A percentile compares a stretch with the other conserved stretches of the same genome.
phyloP scores from a whole-genome alignment of 2,329 filamentous ascomycete species.

The Orbilia oligospora region DNA sequence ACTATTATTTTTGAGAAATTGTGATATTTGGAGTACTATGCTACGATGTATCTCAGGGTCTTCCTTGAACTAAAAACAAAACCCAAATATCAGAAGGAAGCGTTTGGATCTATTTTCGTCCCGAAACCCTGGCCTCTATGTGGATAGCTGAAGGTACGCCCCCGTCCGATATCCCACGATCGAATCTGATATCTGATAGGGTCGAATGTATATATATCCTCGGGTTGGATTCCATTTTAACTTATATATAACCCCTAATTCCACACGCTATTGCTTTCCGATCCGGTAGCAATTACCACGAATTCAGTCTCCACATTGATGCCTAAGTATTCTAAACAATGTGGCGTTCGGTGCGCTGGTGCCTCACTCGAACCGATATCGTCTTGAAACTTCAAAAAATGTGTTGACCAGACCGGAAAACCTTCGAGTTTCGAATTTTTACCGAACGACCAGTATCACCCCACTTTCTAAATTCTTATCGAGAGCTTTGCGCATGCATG shows the following conservation, averaged over 20 bases:
- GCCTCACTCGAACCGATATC: background rate
- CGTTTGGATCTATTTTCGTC: too few relatives aligned
- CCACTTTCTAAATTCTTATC: background rate
- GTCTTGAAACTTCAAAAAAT: background rate
- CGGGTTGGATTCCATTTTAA: background rate
- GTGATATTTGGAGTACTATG: background rate
- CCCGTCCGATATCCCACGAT: too few relatives aligned
- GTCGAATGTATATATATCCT: background rate
- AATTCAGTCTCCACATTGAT: background rate
- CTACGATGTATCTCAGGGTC: background rate
- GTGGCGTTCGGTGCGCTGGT: conserved; percentile 5
- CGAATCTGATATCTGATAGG: too few relatives aligned
- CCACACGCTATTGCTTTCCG: background rate
- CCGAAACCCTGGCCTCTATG: too few relatives aligned
- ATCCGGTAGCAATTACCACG: background rate
- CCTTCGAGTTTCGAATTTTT: background rate
- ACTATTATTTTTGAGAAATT: too few relatives aligned
- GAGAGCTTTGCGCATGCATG: background rate
- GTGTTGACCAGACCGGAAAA: background rate
- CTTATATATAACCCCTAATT: background rate
- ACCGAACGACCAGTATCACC: background rate
- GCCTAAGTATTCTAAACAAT: conserved; percentile 8
- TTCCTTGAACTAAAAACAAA: too few relatives aligned
- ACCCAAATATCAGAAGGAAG: too few relatives aligned
- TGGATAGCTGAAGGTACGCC: too few relatives aligned